Evolutionary conservation across 1,284 basidiomycete species (phyloP).

Genomic region (Ceratobasidium sp.): DNA sequence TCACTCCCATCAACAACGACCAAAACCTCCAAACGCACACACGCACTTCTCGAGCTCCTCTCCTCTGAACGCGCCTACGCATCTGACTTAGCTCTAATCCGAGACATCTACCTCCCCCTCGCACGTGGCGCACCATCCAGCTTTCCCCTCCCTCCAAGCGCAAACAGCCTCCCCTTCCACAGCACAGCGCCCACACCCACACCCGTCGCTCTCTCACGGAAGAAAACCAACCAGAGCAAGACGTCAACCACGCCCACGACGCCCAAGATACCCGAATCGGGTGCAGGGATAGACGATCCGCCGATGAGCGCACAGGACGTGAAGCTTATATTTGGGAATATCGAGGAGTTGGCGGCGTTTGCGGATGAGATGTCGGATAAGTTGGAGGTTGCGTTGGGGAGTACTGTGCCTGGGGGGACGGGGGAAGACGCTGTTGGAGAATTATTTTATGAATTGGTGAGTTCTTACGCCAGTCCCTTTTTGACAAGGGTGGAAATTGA

Average conservation of each 20-base stretch:
- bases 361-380: slow-evolving; percentile 75
- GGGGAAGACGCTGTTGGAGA: slow-evolving; percentile 79
- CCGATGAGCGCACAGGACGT: slow-evolving; percentile 81
- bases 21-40: slow-evolving; percentile 74
- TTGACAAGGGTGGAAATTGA: not conserved
- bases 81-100: slow-evolving; percentile 85
- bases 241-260: slow-evolving; percentile 62
- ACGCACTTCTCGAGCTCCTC: slow-evolving; percentile 87
- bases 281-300: slow-evolving; percentile 60
- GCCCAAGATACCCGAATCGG: slow-evolving; percentile 69
- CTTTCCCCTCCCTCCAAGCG: slow-evolving; percentile 39
- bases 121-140: slow-evolving; percentile 67
- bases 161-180: slow-evolving; percentile 26
- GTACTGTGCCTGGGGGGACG: slow-evolving; percentile 60
- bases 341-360: slow-evolving; percentile 79
- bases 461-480: slow-evolving; percentile 50
- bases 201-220: not conserved
- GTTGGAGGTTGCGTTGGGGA: slow-evolving; percentile 70
- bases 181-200: slow-evolving; percentile 6
- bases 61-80: slow-evolving; percentile 90
- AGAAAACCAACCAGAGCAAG: slow-evolving; percentile 49
- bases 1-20: slow-evolving; percentile 1
- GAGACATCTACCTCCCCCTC: slow-evolving; percentile 85
- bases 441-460: slow-evolving; percentile 80
- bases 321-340: slow-evolving; percentile 83